These are phyloP conservation scores for Sporopachydermia quercuum DNA, from an alignment of 805 yeast genomes.

Conservation along the genomic window DNA sequence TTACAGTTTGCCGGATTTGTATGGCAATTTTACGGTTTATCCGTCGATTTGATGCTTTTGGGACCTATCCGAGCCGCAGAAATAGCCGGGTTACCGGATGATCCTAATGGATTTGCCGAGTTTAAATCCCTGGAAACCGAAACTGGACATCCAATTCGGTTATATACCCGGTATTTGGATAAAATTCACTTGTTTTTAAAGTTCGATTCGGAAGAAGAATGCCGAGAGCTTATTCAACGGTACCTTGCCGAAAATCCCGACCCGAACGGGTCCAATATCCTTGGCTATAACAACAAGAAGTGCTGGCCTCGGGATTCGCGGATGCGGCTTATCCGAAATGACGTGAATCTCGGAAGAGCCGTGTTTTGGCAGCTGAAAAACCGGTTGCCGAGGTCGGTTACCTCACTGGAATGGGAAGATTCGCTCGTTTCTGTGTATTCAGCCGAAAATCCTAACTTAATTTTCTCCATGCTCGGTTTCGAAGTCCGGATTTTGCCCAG, in stretches of 20 bases:
- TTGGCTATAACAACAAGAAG: constrained; percentile 74
- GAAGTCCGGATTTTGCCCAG: constrained; percentile 83
- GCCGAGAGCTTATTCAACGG: constrained; percentile 61
- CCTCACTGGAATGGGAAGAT: constrained; percentile 64
- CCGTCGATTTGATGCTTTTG: constrained; percentile 63
- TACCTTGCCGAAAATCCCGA: constrained; percentile 78
- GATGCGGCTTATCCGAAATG: constrained; percentile 82
- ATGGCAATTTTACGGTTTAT: constrained; percentile 79
- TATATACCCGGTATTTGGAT: constrained; percentile 75
- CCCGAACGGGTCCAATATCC: constrained; percentile 75
- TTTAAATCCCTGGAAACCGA: constrained; percentile 47
- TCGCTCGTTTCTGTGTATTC: constrained; percentile 82
- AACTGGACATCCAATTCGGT: constrained; percentile 55
- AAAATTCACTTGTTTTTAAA: constrained; percentile 67
- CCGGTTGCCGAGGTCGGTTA: constrained; percentile 63
- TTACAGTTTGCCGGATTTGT: constrained; percentile 83
- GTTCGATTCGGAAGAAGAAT: constrained; percentile 58
- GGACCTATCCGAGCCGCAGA: constrained; percentile 83
- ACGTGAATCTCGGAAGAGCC: constrained; percentile 86
- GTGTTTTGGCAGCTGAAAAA: constrained; percentile 80
- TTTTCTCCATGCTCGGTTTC: constrained; percentile 90
- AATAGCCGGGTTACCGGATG: constrained; percentile 60
- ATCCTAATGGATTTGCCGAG: constrained; percentile 69
- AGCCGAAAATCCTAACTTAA: constrained; percentile 72
- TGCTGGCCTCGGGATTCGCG: constrained; percentile 94